Conservation (phyloP, 805 yeast genomes). For the Candida palmyrensis region DNA sequence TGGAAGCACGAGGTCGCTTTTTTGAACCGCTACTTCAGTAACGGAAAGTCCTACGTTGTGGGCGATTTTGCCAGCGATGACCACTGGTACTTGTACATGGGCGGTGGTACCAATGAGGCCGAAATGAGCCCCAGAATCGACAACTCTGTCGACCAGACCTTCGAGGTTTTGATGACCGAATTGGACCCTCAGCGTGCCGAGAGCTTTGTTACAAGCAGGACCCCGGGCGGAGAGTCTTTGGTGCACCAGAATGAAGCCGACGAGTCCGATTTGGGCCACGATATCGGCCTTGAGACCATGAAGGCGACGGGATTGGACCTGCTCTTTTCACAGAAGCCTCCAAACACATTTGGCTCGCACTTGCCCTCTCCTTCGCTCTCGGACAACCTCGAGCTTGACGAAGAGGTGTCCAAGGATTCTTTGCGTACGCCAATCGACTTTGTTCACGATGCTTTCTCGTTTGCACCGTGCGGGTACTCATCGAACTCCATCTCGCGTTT, state of each 20-base stretch:
- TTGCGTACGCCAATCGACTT: slow-evolving; percentile 24
- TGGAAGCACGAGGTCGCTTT: slow-evolving; percentile 79
- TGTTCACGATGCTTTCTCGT: slow-evolving; percentile 81
- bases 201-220: slow-evolving; percentile 54
- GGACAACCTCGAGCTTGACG: slow-evolving; percentile 21
- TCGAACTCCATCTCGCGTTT: slow-evolving; percentile 72
- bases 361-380: slow-evolving; percentile 33
- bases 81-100: slow-evolving; percentile 87
- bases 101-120: slow-evolving; percentile 32
- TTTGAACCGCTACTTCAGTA: slow-evolving; percentile 59
- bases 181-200: slow-evolving; percentile 52
- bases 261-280: slow-evolving; percentile 73
- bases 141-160: slow-evolving; percentile 54
- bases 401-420: slow-evolving; percentile 5
- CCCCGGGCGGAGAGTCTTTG: slow-evolving; percentile 35
- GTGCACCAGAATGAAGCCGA: slow-evolving; percentile 35
- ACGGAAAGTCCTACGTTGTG: slow-evolving; percentile 64
- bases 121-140: slow-evolving; percentile 11
- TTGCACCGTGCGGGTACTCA: slow-evolving; percentile 92
- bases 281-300: slow-evolving; percentile 68
- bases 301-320: slow-evolving; percentile 55
- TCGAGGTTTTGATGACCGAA: slow-evolving; percentile 90
- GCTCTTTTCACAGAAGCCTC: slow-evolving; percentile 30
- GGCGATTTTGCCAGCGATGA: slow-evolving; percentile 72
- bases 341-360: slow-evolving; percentile 8